Conservation (phyloP, 257 asterid genomes). For the Nicotiana undulata region DNA sequence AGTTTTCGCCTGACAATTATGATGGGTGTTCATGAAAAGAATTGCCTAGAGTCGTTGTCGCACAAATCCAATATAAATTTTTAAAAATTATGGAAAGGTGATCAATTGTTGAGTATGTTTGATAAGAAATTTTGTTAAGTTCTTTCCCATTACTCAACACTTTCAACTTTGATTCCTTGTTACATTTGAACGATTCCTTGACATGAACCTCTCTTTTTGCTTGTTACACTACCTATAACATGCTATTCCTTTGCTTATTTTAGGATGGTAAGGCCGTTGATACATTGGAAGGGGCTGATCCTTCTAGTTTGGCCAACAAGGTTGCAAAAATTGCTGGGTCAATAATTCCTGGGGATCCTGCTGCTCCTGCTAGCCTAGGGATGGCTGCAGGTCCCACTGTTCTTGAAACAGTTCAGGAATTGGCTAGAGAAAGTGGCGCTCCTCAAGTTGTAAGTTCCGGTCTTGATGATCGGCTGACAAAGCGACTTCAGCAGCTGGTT, state of each 20-base stretch:
- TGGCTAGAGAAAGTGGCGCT: slow-evolving; percentile 49
- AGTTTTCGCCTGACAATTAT: not conserved
- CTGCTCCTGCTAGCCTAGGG: slow-evolving; percentile 97
- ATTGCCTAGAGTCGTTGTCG: not conserved
- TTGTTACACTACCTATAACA: not conserved
- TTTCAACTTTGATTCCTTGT: not conserved
- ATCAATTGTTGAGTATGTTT: not conserved
- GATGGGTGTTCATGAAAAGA: not conserved
- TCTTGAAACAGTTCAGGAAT: slow-evolving; percentile 70
- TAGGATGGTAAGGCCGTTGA: slow-evolving; percentile 81
- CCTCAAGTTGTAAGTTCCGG: slow-evolving; percentile 33
- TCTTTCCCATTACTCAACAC: not conserved
- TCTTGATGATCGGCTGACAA: slow-evolving; percentile 29
- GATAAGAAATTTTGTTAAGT: not conserved
- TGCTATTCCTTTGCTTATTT: slow-evolving; percentile 15
- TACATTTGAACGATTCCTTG: not conserved
- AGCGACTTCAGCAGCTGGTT: slow-evolving; percentile 59
- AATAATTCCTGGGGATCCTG: slow-evolving; percentile 64
- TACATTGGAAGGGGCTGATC: slow-evolving; percentile 93
- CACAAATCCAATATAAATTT: not conserved
- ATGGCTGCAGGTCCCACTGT: slow-evolving; percentile 94
- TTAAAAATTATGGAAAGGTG: not conserved
- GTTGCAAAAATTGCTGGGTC: slow-evolving; percentile 88
- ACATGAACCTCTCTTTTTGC: not conserved
- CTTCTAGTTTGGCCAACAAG: slow-evolving; percentile 93